These are phyloP conservation scores for Colletotrichum orbiculare DNA, from an alignment of 2,329 filamentous ascomycete genomes.

Conservation along the genomic window DNA sequence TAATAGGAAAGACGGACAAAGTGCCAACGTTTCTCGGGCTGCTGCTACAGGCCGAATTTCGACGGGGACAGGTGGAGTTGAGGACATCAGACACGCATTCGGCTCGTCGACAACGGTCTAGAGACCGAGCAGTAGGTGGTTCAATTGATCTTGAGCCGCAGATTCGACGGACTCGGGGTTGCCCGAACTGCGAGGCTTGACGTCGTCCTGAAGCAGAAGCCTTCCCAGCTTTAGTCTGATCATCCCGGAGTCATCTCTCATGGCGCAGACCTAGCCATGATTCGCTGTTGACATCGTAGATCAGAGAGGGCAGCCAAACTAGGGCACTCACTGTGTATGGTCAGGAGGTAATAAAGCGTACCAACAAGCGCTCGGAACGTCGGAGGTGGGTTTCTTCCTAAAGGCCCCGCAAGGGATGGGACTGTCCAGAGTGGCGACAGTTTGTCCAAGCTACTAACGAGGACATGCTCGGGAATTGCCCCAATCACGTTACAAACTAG, in stretches of 20 bases:
- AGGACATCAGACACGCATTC: conserved; percentile 9
- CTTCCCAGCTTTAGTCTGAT: too few species aligned
- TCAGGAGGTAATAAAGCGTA: too few species aligned
- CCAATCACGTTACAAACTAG: conserved; percentile 8
- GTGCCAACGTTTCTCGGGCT: conserved; percentile 21
- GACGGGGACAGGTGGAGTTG: conserved; percentile 20
- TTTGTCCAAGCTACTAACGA: conserved; percentile 7
- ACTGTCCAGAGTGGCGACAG: neutral
- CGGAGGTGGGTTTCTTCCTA: neutral
- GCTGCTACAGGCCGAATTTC: conserved; percentile 14
- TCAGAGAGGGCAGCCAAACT: too few species aligned
- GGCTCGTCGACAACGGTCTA: neutral
- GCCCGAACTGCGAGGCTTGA: too few species aligned
- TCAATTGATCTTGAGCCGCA: too few species aligned
- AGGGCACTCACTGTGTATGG: too few species aligned
- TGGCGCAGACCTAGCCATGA: too few species aligned
- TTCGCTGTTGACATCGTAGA: too few species aligned
- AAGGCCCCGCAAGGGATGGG: conserved; percentile 2
- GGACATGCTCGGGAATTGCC: conserved; percentile 3
- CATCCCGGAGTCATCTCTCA: too few species aligned
- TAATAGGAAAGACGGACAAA: neutral
- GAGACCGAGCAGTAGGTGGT: too few species aligned
- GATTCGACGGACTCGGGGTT: neutral
- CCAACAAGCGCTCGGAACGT: too few species aligned
- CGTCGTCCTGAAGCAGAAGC: too few species aligned